Evolutionary conservation across 805 yeast genomes (phyloP), one percentile per base, ranked within the genome.

Genomic region (Candida michaelii): DNA sequence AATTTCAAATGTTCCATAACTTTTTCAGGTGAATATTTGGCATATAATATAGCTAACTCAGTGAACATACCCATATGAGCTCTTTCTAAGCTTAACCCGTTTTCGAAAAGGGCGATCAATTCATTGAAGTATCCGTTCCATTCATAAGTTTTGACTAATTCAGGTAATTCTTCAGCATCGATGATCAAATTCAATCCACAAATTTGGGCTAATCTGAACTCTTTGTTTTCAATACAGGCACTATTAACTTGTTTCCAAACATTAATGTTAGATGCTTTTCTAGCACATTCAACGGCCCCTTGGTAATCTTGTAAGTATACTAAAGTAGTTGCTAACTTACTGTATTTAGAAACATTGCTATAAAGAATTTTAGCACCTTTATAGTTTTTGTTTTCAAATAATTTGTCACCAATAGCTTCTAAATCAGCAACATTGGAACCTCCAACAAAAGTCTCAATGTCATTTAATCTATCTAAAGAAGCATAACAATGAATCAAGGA

Each of bases 31-130:
- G 81, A 79, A 69, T 90, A 93, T 65, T 90, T 91, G 51, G 95
- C 79, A 71, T 91, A 93, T 54, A 93, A 74, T 36, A 87, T 76
- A 16, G 98, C 96, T 55, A 93, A 77, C 67, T 90, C 97, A 9
- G 99, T 93, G 65, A 93, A 93, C 97, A 93, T 91, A 55, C 98
- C 99, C 99, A 93, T 93, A 63, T 93, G 99, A 29, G 99, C 99
- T 65, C 99, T 86, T 74, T 93, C 99, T 54, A 93, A 77, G 31
- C 96, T 95, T 46, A 93, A 77, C 51, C 98, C 98, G 56, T 89
- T 91, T 68, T 93, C 99, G 57, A 93, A 89, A 57, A 93, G 78
- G 13, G 97, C 80, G 50, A 91, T 87, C 51, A 93, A 76, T 73
- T 93, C 96, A 52, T 82, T 85, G 69, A 90, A 90, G 68, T 89